Conservation (phyloP, 805 yeast species). For the Cyberlindnera mrakii region DNA sequence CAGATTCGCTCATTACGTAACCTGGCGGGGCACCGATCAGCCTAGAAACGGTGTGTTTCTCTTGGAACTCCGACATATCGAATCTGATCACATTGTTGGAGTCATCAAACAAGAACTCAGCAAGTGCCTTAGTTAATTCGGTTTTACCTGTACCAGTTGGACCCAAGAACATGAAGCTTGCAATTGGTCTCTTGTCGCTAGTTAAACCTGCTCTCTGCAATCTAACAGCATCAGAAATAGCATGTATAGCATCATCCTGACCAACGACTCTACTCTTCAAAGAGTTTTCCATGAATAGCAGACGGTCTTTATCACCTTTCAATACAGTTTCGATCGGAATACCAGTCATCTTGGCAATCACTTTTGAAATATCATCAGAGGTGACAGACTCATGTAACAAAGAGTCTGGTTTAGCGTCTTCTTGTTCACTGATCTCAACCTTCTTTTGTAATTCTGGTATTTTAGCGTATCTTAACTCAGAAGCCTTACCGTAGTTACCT, state of each 20-base stretch:
- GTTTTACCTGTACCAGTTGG: constrained; percentile 99
- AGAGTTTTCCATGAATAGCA: constrained; percentile 79
- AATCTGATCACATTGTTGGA: constrained; percentile 82
- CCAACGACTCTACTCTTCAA: constrained; percentile 80
- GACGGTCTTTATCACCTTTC: constrained; percentile 91
- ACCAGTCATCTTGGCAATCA: constrained; percentile 91
- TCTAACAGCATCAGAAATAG: constrained; percentile 91
- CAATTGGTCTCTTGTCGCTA: constrained; percentile 90
- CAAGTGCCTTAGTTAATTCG: constrained; percentile 86
- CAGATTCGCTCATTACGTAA: constrained; percentile 87
- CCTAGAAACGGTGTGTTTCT: constrained; percentile 83
- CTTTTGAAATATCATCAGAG: constrained; percentile 88
- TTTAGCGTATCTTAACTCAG: constrained; percentile 79
- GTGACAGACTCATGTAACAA: constrained; percentile 89
- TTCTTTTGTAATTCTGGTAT: constrained; percentile 74
- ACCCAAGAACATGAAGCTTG: constrained; percentile 93
- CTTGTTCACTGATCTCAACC: constrained; percentile 40
- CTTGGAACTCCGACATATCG: constrained; percentile 98
- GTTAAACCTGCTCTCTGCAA: constrained; percentile 96
- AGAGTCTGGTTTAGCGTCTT: constrained; percentile 23
- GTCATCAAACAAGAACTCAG: constrained; percentile 88
- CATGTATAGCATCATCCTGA: constrained; percentile 89
- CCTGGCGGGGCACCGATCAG: constrained; percentile 98
- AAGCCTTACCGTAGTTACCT: constrained; percentile 83
- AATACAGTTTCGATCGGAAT: constrained; percentile 86